Base-by-base conservation (phyloP, 2,329 filamentous ascomycete species). In the Fusarium continuum region DNA sequence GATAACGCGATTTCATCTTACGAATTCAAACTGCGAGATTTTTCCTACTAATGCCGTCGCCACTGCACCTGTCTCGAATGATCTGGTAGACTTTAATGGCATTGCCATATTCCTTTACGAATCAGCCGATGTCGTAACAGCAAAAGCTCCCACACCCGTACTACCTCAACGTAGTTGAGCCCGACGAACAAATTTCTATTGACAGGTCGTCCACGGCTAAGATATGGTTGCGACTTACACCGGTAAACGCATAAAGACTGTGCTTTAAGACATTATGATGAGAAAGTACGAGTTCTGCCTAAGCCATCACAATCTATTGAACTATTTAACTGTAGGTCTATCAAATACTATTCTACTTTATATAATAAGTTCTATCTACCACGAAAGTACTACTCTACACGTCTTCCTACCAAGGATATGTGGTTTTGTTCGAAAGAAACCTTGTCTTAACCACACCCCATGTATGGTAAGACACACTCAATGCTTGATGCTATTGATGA, bases 21-120 rank as follows among this genome's bases (percentile, higher is more conserved):
- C 34, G 13, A 29, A 32, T 8, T 9, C 10, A 17, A 6, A 5
- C 16, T 13, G 9, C n/a, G 6, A 65, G 36, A 70, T 73, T 4
- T 56, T 62, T 5, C 71, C 72, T 5, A 72, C 68, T 1, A 56
- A 46, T 9, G 62, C 46, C 0, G 69, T 70, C 1, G 57, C 63
- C 2, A 43, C 44, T 2, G 39, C 31, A n/a, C 71, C 70, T 0
- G 47, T 48, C 0, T 71, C 70, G 1, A 54, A 48, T n/a, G 23
- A 64, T 3, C 64, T 68, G 0, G 66, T 72, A 2, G 63, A 71
- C 8, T 73, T 73, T 31, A 70, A 73, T 4, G 72, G 71, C 1
- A 67, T 74, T 13, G 72, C 71, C n/a, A 65, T 74, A 66, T 74
- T 74, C 23, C 40, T 73, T 0, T 73, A 73, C 26, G 36, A 64